Evolutionary conservation across 148 eudicot genomes (phyloP), one percentile per base, ranked within the genome.

Genomic region (Arctostaphylos glauca): DNA sequence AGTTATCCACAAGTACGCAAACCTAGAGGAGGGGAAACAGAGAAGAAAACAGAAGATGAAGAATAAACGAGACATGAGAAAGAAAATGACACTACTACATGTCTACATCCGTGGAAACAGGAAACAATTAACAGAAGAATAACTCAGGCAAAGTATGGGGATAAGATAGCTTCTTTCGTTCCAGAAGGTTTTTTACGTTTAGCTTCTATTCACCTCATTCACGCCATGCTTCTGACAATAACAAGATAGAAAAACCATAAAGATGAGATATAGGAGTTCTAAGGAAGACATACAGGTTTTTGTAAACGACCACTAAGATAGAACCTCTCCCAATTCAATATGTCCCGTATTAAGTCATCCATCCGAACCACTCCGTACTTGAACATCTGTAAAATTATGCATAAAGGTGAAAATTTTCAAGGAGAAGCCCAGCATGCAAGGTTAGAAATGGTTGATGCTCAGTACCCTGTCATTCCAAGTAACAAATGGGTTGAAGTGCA

Each of bases 401-500:
- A 62, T 23, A 84, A 54, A 68, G 25, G 82, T 53, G 76, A 78
- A 59, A 19, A n/a, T 79, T 48, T 18, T 59, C 23, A 60, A 15
- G 21, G 79, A 79, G 62, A 84, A 5, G 60, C 80, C 16, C 23
- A 5, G 16, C 14, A 19, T 79, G 70, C 70, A 14, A 56, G 74
- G 49, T 50, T 41, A 71, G 76, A 80, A 15, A 7, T 76, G 50
- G 14, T 15, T 81, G 14, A 77, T 48, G 78, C 38, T 47, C 19
- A 73, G 54, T 88, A 96, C 98, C 94, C 89, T 91, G 82, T 87
- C 81, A 46, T 90, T 86, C 88, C 89, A 92, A 50, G 89, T 85
- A 31, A 97, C 94, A 90, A 87, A 94, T 47, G 99, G 98, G 82
- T 97, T 97, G 81, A 97, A 97, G 90, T 94, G 97, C 71, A 97